Evolutionary conservation across 768 basidiomycete genomes (phyloP).

Genomic region (Kwoniella botswanensis): DNA sequence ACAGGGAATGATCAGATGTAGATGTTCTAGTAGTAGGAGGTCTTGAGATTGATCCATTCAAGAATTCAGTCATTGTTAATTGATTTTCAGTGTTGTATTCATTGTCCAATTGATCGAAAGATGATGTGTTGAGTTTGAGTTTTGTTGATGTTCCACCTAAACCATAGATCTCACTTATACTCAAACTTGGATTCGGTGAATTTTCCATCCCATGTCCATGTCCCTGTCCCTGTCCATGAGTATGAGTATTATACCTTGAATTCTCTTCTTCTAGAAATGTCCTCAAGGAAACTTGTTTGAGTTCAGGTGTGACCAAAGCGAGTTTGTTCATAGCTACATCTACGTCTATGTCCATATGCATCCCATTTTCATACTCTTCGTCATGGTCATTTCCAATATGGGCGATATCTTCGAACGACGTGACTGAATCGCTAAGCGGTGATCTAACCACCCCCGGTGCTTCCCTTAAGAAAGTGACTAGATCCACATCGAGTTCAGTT

Average conservation of each 20-base stretch:
- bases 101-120: background rate
- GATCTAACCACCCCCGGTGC: slow-evolving; percentile 15
- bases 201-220: background rate
- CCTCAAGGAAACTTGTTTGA: slow-evolving; percentile 7
- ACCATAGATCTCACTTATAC: slow-evolving; percentile 12
- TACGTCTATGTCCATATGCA: background rate
- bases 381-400: background rate
- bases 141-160: background rate
- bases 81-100: background rate
- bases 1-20: background rate
- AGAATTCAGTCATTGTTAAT: slow-evolving; percentile 1
- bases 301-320: slow-evolving; percentile 12
- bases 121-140: background rate
- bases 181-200: slow-evolving; percentile 4
- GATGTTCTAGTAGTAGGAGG: background rate
- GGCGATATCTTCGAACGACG: background rate
- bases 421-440: background rate
- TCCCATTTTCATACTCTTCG: background rate
- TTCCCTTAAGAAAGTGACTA: slow-evolving; percentile 17
- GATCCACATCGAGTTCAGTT: slow-evolving; percentile 5
- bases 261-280: slow-evolving; percentile 14
- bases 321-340: background rate
- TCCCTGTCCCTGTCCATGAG: background rate
- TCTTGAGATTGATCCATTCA: background rate
- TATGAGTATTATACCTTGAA: background rate